phyloP scores from a whole-genome alignment of 2,329 filamentous ascomycete species.

The Alternaria angustiovoidea region DNA sequence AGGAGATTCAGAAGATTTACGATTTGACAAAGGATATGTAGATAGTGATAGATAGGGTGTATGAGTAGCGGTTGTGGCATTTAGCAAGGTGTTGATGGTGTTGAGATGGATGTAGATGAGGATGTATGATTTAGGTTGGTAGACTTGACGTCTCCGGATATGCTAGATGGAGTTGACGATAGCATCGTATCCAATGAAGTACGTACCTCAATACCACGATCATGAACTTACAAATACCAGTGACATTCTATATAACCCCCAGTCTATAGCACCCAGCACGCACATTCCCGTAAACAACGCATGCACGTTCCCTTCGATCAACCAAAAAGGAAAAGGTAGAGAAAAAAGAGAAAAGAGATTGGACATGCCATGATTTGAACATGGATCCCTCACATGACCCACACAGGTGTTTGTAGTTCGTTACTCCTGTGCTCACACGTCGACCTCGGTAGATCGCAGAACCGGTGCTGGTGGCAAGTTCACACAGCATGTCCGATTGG shows the following conservation, averaged over 20 bases:
- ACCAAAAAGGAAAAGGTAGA: not conserved
- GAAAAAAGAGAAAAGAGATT: not conserved
- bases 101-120: not conserved
- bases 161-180: not conserved
- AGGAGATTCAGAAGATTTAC: slow-evolving; percentile 71
- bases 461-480: not conserved
- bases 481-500: not conserved
- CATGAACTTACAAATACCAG: not conserved
- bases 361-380: not conserved
- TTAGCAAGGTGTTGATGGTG: slow-evolving; percentile 17
- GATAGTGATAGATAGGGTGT: not conserved
- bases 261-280: too few species aligned
- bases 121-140: not conserved
- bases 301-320: not conserved
- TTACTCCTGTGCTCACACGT: not conserved
- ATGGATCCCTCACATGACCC: not conserved
- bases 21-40: slow-evolving; percentile 49
- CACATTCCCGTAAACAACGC: too few species aligned
- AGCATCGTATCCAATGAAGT: not conserved
- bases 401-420: not conserved
- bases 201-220: not conserved
- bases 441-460: not conserved
- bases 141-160: not conserved
- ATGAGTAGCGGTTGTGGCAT: slow-evolving; percentile 15
- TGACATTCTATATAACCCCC: not conserved